These are phyloP conservation scores for Diplotaxis tenuifolia DNA, from an alignment of 345 rosid species.

Conservation along the genomic window DNA sequence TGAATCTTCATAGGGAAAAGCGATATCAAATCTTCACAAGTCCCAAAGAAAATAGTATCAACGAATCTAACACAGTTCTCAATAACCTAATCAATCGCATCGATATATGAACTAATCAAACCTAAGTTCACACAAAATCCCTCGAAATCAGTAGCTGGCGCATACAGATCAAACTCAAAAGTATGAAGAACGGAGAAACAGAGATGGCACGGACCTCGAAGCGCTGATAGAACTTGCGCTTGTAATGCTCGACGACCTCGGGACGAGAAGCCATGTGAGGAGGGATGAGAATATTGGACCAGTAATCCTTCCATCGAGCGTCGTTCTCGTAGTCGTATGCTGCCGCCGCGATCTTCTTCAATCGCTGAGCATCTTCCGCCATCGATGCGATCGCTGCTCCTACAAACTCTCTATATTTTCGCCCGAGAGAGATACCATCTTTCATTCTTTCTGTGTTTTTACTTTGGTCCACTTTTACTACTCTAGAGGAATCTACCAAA, in stretches of 20 bases:
- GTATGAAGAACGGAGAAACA: too few relatives aligned
- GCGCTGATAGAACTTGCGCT: constrained; percentile 96
- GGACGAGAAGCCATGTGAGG: constrained; percentile 85
- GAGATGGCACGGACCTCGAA: constrained; percentile 51
- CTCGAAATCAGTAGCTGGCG: too few relatives aligned
- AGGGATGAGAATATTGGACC: constrained; percentile 91
- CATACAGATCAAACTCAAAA: too few relatives aligned
- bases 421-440: constrained; percentile 25
- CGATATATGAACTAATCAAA: too few relatives aligned
- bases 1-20: too few relatives aligned
- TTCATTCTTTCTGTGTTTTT: too few relatives aligned
- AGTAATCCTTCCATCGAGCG: constrained; percentile 80
- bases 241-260: constrained; percentile 80
- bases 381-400: constrained; percentile 34
- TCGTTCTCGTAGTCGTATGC: constrained; percentile 88
- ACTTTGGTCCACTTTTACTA: constrained; percentile 9
- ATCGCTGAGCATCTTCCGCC: constrained; percentile 78
- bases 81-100: too few relatives aligned
- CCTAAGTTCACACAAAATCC: too few relatives aligned
- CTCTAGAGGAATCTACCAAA: background rate
- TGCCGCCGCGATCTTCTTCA: constrained; percentile 76
- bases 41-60: too few relatives aligned
- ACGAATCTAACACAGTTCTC: too few relatives aligned
- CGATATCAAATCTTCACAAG: too few relatives aligned
- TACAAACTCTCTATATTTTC: background rate